phyloP scores from a whole-genome alignment of 306 rosid genomes.

The Dryas drummondii region DNA sequence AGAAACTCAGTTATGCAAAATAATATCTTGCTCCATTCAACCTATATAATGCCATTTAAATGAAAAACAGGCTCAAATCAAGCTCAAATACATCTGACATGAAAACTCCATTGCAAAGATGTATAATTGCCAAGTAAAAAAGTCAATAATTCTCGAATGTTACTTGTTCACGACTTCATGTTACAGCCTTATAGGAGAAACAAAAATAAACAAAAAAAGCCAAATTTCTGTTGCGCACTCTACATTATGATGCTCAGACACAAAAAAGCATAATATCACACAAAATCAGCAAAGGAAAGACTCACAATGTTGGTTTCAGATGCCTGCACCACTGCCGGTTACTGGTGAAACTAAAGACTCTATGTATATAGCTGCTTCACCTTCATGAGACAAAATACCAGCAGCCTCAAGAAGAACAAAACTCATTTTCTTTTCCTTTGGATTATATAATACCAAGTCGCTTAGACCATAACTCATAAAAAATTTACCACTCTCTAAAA shows the following conservation, averaged over 20 bases:
- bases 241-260: background rate
- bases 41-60: background rate
- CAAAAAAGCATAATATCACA: background rate
- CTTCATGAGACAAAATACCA: background rate
- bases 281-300: background rate
- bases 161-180: no score
- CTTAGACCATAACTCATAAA: background rate
- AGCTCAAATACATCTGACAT: background rate
- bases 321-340: background rate
- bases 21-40: background rate
- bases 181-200: no score
- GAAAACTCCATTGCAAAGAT: background rate
- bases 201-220: no score
- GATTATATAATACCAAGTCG: background rate
- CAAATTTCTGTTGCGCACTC: no score
- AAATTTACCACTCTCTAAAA: conserved; percentile 7
- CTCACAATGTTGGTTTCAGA: conserved; percentile 12
- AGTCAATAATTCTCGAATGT: no score
- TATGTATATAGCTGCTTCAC: background rate
- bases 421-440: background rate
- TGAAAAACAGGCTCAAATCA: background rate
- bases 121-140: background rate
- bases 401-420: background rate
- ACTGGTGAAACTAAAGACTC: conserved; percentile 9
- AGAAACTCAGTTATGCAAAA: background rate